Evolutionary conservation across 805 yeast genomes (phyloP).

Genomic region (Alloascoidea africana): DNA sequence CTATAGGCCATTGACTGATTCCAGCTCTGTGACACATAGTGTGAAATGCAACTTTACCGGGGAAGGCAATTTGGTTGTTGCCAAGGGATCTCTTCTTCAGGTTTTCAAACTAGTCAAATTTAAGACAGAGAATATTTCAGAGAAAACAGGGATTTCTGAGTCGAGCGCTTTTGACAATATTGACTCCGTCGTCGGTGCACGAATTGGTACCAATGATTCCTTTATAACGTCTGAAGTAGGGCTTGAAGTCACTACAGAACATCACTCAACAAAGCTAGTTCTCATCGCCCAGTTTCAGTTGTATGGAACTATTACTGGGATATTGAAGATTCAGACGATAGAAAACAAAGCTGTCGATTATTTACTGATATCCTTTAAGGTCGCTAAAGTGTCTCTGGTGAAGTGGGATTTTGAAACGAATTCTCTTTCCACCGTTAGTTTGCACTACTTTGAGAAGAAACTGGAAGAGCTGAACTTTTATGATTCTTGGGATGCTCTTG

Average conservation of each 20-base stretch:
- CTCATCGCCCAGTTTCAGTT: slow-evolving; percentile 52
- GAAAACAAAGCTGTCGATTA: slow-evolving; percentile 38
- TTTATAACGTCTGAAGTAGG: slow-evolving; percentile 12
- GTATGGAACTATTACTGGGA: slow-evolving; percentile 51
- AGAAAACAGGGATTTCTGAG: slow-evolving; percentile 4
- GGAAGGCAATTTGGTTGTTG: slow-evolving; percentile 44
- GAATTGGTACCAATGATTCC: too few relatives aligned
- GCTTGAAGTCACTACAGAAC: slow-evolving; percentile 11
- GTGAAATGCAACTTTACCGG: slow-evolving; percentile 18
- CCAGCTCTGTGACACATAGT: slow-evolving; percentile 7
- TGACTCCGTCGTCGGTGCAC: too few relatives aligned
- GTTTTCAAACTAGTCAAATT: slow-evolving; percentile 29
- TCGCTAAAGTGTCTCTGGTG: slow-evolving; percentile 66
- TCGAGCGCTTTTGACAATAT: too few relatives aligned
- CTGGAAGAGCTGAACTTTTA: slow-evolving; percentile 21
- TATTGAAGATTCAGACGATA: slow-evolving; percentile 31
- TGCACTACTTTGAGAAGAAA: slow-evolving; percentile 76
- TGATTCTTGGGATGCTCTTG: slow-evolving; percentile 14
- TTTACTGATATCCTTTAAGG: slow-evolving; percentile 48
- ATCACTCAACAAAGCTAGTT: slow-evolving; percentile 16
- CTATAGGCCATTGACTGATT: slow-evolving; percentile 7
- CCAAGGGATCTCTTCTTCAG: slow-evolving; percentile 57
- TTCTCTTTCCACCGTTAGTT: slow-evolving; percentile 52
- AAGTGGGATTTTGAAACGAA: slow-evolving; percentile 47
- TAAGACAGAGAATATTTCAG: slow-evolving; percentile 11